A percentile compares a stretch with the other conserved stretches of the same genome.
These are phyloP conservation scores for Solanum tarapatanum DNA, from an alignment of 257 asterid species.

Conservation along the genomic window DNA sequence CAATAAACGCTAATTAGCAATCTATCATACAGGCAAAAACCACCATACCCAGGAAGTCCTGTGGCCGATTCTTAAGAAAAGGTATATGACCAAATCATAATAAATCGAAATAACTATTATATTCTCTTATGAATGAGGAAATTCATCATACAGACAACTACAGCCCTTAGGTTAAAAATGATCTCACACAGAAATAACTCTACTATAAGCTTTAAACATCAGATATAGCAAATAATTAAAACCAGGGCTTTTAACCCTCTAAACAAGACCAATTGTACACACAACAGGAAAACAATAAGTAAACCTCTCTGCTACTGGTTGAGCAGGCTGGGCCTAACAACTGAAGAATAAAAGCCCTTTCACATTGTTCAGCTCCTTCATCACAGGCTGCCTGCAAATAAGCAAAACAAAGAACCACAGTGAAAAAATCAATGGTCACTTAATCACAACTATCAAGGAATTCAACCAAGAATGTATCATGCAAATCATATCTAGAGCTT, in stretches of 20 bases:
- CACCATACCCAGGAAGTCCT: neutral
- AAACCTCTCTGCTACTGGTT: conserved; percentile 50
- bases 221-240: neutral
- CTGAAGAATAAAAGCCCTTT: conserved; percentile 73
- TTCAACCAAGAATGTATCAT: neutral
- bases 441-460: neutral
- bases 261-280: neutral
- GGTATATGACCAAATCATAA: neutral
- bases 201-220: neutral
- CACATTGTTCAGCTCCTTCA: conserved; percentile 63
- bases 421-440: neutral
- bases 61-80: neutral
- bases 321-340: conserved; percentile 41
- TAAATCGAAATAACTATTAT: neutral
- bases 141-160: neutral
- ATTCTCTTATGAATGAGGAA: neutral
- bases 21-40: neutral
- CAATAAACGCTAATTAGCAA: neutral
- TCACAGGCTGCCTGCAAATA: conserved; percentile 74
- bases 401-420: conserved; percentile 5
- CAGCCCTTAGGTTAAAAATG: neutral
- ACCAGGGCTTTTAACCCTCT: neutral
- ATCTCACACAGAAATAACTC: neutral
- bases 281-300: conserved; percentile 5
- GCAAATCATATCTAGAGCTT: neutral